Base-by-base conservation (phyloP, 2,329 filamentous ascomycete species). In the Sporothrix globosa region DNA sequence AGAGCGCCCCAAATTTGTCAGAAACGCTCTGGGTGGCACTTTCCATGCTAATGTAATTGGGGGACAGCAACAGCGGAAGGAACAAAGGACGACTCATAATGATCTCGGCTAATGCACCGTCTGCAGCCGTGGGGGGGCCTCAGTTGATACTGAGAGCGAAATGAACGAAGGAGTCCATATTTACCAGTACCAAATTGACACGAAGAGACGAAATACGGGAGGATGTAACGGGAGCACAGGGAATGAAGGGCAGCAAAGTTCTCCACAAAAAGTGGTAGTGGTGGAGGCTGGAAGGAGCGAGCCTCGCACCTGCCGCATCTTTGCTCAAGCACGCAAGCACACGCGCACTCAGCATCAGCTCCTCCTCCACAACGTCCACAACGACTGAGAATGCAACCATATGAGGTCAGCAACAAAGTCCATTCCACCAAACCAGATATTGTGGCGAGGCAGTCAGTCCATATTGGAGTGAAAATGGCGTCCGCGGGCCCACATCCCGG, bases 111-210 rank as follows among this genome's bases (percentile, higher is more conserved):
- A 61, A 44, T 61, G 58, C 39, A 58, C 34, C 14, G 41, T 7
- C 56, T 46, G 58, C 60, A 19, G 41, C 60, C 41, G 27, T 65
- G 34, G 44, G 61, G 24, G 61, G 44, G 61, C 61, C 61, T 50
- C 44, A 50, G 14, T n/a, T 24, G 7, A 4, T 2, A 27, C 10
- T 1, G 24, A 39, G 46, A 67, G 27, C 46, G 13, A 41, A 17
- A 53, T 21, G 0, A 4, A 5, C 39, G 39, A 61, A 21, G 39
- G n/a, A 46, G 58, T 63, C 21, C 58, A n/a, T n/a, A 24, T 1
- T 30, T 54, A 48, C 17, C 44, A 48, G 13, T 48, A 19, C 17
- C 17, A 17, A 4, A 48, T 6, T 5, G 17, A 19, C 13, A 54
- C 5, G 27, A 13, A 30, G 9, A 13, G 21, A 5, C 30, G 24